phyloP scores from a whole-genome alignment of 2,329 filamentous ascomycete species.

The Aspergillus novoparasiticus region DNA sequence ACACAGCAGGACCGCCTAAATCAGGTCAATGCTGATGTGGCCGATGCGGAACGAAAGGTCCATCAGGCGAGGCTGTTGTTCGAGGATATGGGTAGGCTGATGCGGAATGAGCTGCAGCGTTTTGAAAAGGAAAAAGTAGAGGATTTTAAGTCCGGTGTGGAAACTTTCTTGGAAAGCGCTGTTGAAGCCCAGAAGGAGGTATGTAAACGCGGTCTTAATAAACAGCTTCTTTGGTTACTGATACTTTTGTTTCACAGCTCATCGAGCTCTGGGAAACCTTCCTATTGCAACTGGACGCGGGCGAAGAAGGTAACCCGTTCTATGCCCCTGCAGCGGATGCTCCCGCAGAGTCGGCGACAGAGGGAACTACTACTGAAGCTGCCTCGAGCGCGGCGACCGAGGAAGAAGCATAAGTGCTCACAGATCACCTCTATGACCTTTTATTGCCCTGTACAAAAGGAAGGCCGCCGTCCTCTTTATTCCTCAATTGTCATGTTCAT shows the following conservation, averaged over 20 bases:
- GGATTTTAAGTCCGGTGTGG: conserved; percentile 96
- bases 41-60: conserved; percentile 90
- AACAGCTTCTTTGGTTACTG: conserved; percentile 6
- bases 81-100: conserved; percentile 94
- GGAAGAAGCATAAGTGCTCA: conserved; percentile 18
- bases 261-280: conserved; percentile 98
- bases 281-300: conserved; percentile 90
- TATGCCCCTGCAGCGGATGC: conserved; percentile 34
- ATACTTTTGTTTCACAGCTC: conserved; percentile 60
- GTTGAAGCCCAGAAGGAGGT: conserved; percentile 99
- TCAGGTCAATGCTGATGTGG: conserved; percentile 88
- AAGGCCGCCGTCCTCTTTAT: conserved; percentile 10
- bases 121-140: conserved; percentile 98
- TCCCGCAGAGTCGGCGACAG: conserved; percentile 22
- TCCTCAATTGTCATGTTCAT: conserved; percentile 1
- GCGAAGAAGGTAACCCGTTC: conserved; percentile 71
- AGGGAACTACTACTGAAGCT: conserved; percentile 12
- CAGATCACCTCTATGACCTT: background rate
- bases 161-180: conserved; percentile 95
- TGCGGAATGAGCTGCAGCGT: conserved; percentile 86
- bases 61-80: conserved; percentile 89
- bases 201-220: conserved; percentile 34
- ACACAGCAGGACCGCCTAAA: conserved; percentile 94
- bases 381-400: conserved; percentile 16
- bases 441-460: conserved; percentile 20